A percentile compares a stretch with the other conserved stretches of the same genome.
Conservation (phyloP, 169 alveolate species). For the Sarcocystis neurona region DNA sequence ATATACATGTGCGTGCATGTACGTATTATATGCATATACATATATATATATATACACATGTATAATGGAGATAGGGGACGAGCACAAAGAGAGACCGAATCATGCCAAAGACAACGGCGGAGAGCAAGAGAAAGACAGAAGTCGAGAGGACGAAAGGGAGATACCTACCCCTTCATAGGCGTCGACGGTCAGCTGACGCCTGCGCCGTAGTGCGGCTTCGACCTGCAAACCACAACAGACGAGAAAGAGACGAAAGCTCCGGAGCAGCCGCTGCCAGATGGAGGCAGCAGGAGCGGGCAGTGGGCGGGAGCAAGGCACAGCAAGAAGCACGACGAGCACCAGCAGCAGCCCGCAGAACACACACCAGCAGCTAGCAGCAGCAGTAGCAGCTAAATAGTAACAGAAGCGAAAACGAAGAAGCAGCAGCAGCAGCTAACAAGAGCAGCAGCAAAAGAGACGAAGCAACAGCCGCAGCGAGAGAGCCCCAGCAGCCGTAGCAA, state of each 20-base stretch:
- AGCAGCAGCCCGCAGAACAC: no score
- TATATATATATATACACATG: background rate
- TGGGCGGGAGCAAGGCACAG: no score
- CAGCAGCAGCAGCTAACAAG: no score
- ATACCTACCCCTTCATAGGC: slow-evolving; percentile 23
- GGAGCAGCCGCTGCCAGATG: no score
- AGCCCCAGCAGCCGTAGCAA: no score
- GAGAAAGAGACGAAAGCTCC: background rate
- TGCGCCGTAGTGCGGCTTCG: slow-evolving; percentile 13
- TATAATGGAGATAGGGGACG: background rate
- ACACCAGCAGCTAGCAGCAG: no score
- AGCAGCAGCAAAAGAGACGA: no score
- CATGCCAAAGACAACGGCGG: background rate
- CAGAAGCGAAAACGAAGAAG: no score
- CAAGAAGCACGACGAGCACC: no score
- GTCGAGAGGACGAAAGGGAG: background rate
- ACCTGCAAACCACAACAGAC: background rate
- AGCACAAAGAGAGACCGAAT: background rate
- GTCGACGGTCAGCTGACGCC: slow-evolving; percentile 18
- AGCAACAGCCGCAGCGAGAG: no score
- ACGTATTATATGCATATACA: background rate
- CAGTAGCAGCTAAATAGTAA: no score
- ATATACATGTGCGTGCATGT: background rate
- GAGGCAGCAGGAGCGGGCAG: no score
- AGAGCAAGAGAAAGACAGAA: background rate